Base-by-base conservation (phyloP, 169 alveolate species). In the Besnoitia besnoiti region DNA sequence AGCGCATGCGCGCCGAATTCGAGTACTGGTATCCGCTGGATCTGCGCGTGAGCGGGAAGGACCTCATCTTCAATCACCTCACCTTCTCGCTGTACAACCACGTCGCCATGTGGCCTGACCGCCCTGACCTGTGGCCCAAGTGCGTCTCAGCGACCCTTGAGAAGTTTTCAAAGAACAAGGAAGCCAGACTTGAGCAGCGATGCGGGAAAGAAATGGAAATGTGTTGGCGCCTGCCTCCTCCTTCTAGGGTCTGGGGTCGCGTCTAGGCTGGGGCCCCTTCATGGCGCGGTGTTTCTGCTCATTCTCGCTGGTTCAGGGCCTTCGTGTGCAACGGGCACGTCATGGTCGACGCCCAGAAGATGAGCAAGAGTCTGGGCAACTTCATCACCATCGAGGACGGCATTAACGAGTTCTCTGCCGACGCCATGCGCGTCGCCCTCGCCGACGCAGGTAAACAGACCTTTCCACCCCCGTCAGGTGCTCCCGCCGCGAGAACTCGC, bases 11-110 rank as follows among this genome's bases (percentile, higher is more conserved):
- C 4, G 5, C 5, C 30, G 95, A 73, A 61, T 87, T 93, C 51
- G 51, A 39, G 40, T 93, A 73, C 73, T 42, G 96, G 99, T 85
- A 95, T 91, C 98, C 99, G 90, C 91, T 98, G 96, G 99, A 98
- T 94, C 95, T 98, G 95, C 95, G 99, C 90, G 97, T 97, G 77
- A 96, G 98, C 37, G 99, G 99, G 50, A 99, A 99, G 95, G 99
- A 99, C 95, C 96, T 99, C 93, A 98, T 99, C 40, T 98, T 98
- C 92, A 99, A 99, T 95, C 99, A 99, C 94, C 96, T 99, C 95
- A 98, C 99, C 5, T 98, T 99, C 99, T 96, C 99, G 67, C 96
- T 99, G 62, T 99, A 98, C 96, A 98, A 98, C 94, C 99, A 99
- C 95, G 99, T 99, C n/a, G 99, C 99, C 21, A 97, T 99, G 7